phyloP scores from a whole-genome alignment of 148 eudicot genomes.

The Drosera capensis region DNA sequence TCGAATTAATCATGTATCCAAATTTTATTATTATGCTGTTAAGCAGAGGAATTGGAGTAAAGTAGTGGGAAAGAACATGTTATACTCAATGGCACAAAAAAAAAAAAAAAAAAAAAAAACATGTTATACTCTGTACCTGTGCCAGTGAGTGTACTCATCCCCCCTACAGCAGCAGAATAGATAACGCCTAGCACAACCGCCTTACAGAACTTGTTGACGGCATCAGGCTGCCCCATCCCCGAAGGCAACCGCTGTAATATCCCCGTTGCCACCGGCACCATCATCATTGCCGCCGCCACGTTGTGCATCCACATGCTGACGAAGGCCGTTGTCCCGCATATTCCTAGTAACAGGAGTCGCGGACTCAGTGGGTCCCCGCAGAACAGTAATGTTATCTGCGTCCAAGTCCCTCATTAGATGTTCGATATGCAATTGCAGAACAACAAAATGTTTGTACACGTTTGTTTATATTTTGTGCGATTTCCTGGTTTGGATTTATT shows the following conservation, averaged over 20 bases:
- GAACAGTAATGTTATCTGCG: slow-evolving; percentile 63
- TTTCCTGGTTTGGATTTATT: no score
- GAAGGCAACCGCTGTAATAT: slow-evolving; percentile 62
- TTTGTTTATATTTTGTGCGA: no score
- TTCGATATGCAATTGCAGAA: no score
- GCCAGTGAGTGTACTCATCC: slow-evolving; percentile 80
- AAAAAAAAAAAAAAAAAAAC: no score
- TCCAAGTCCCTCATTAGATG: no score
- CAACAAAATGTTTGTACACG: no score
- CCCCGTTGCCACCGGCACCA: slow-evolving; percentile 98
- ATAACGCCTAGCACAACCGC: slow-evolving; percentile 77
- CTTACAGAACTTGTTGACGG: slow-evolving; percentile 41
- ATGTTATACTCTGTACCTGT: no score
- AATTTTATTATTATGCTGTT: no score
- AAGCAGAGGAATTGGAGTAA: no score
- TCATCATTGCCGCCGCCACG: slow-evolving; percentile 71
- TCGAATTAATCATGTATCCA: no score
- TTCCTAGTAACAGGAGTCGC: slow-evolving; percentile 59
- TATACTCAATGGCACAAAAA: no score
- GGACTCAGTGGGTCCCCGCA: slow-evolving; percentile 89
- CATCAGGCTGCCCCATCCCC: slow-evolving; percentile 14
- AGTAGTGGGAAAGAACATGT: no score
- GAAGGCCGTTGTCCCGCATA: slow-evolving; percentile 77
- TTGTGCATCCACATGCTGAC: slow-evolving; percentile 99
- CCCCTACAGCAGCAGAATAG: slow-evolving; percentile 75